These are phyloP conservation scores for Leavenworthia alabamica DNA, from an alignment of 345 rosid genomes.

Conservation along the genomic window DNA sequence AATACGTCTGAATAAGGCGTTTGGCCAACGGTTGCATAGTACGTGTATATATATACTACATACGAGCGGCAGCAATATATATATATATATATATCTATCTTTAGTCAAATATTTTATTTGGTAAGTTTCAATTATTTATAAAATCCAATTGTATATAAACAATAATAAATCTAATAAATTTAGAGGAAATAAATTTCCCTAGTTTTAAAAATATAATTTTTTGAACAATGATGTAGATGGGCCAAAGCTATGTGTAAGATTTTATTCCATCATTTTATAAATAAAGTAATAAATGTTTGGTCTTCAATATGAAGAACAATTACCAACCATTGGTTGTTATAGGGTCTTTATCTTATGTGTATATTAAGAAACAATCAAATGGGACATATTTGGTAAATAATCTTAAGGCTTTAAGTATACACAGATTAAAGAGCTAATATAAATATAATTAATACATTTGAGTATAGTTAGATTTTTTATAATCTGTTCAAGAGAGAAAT, in stretches of 20 bases:
- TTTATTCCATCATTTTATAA: conserved; percentile 1
- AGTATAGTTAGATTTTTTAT: neutral
- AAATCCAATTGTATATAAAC: neutral
- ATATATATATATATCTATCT: neutral
- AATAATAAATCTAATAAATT: conserved; percentile 3
- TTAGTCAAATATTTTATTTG: neutral
- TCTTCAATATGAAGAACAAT: conserved; percentile 4
- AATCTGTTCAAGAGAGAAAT: neutral
- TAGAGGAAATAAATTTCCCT: neutral
- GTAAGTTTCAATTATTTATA: no score
- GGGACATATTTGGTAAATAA: neutral
- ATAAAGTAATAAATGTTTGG: conserved; percentile 16
- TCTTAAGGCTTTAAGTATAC: neutral
- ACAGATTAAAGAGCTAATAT: neutral
- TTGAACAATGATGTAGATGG: conserved; percentile 15
- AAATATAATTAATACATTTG: neutral
- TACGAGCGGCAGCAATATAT: conserved; percentile 8
- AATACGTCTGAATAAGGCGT: conserved; percentile 44
- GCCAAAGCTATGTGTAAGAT: conserved; percentile 9
- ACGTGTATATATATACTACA: conserved; percentile 20
- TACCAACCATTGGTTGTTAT: conserved; percentile 27
- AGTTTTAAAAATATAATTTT: conserved; percentile 2
- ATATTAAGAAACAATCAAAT: neutral
- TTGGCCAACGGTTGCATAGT: conserved; percentile 52
- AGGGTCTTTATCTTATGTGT: conserved; percentile 20